A percentile compares a stretch with the other conserved stretches of the same genome.
Evolutionary conservation across 768 basidiomycete species (phyloP).

Genomic region (Cubamyces lactineus): DNA sequence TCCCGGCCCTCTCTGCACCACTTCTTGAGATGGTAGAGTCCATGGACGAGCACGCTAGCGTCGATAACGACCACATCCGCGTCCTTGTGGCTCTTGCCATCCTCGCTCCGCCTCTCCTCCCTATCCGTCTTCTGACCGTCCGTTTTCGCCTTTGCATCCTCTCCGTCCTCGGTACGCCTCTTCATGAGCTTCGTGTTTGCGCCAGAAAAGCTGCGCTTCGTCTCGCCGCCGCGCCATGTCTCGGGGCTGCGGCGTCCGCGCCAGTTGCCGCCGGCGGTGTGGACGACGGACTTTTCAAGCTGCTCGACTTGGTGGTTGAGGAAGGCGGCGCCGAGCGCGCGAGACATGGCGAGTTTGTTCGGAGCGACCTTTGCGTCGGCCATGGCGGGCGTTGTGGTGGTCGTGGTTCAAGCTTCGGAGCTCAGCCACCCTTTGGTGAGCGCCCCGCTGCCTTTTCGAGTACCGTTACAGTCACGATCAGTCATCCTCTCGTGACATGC

Average conservation of each 20-base stretch:
- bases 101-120: constrained; percentile 25
- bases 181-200: constrained; percentile 10
- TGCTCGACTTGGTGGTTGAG: constrained; percentile 88
- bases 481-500: constrained; percentile 1
- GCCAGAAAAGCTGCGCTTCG: constrained; percentile 41
- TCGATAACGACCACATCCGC: constrained; percentile 80
- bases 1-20: constrained; percentile 79
- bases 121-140: constrained; percentile 23
- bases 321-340: constrained; percentile 85
- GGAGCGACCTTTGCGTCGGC: constrained; percentile 27
- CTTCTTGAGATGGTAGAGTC: constrained; percentile 75
- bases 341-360: constrained; percentile 80
- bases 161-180: constrained; percentile 19
- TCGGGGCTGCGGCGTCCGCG: constrained; percentile 44
- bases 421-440: constrained; percentile 1
- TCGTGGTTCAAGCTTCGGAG: constrained; percentile 11
- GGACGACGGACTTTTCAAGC: constrained; percentile 81
- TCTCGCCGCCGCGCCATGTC: constrained; percentile 54
- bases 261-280: constrained; percentile 59
- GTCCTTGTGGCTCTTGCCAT: constrained; percentile 50
- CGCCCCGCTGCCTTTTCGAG: not conserved
- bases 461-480: not conserved
- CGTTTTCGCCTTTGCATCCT: constrained; percentile 18
- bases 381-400: constrained; percentile 17
- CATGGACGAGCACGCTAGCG: constrained; percentile 81